These are phyloP conservation scores for Tuber aestivum DNA, from an alignment of 495 filamentous ascomycete genomes.

Conservation along the genomic window DNA sequence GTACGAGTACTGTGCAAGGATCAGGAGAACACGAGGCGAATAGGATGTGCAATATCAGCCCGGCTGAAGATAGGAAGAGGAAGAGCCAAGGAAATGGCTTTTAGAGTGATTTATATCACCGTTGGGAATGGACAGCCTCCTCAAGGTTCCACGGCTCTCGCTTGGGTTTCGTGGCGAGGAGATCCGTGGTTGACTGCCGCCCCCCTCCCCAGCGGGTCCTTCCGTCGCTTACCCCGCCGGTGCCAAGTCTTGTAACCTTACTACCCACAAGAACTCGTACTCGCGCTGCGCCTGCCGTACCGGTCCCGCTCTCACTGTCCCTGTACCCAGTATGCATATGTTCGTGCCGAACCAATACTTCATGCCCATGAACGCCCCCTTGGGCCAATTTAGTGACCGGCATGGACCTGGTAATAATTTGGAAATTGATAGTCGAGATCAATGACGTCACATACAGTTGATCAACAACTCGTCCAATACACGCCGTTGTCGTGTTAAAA, in stretches of 20 bases:
- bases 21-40: background rate
- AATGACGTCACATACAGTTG: background rate
- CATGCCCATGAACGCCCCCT: background rate
- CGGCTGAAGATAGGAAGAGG: slow-evolving; percentile 1
- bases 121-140: background rate
- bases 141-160: background rate
- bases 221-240: background rate
- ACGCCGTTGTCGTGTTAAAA: background rate
- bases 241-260: background rate
- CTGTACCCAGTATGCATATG: background rate
- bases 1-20: background rate
- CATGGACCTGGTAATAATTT: background rate
- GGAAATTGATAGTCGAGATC: background rate
- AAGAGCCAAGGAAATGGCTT: background rate
- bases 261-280: background rate
- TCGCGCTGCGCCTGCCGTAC: background rate
- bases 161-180: background rate
- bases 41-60: background rate
- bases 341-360: background rate
- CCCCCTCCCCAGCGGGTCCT: background rate
- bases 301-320: background rate
- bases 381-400: background rate
- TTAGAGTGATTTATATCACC: background rate
- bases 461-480: background rate
- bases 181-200: background rate